These are phyloP conservation scores for Phytopythium vexans DNA, from an alignment of 352 stramenopile species.

Conservation along the genomic window DNA sequence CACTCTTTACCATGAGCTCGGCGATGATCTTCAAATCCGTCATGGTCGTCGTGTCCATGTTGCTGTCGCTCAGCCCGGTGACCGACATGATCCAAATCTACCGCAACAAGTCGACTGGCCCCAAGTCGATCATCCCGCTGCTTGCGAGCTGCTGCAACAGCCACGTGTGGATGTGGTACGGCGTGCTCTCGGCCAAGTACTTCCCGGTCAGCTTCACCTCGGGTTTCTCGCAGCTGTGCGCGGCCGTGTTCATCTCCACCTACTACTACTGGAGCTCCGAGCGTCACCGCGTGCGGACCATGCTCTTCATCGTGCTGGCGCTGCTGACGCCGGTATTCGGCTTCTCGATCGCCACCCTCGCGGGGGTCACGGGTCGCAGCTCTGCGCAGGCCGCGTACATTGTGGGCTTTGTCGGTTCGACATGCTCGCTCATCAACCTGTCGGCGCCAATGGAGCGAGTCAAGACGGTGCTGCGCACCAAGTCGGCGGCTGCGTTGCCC, in stretches of 20 bases:
- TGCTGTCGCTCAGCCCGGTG: slow-evolving; percentile 16
- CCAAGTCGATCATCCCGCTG: slow-evolving; percentile 24
- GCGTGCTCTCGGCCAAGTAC: slow-evolving; percentile 17
- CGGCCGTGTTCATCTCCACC: slow-evolving; percentile 17
- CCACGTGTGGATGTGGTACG: slow-evolving; percentile 26
- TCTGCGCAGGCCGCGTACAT: neutral
- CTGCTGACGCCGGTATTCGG: slow-evolving; percentile 1
- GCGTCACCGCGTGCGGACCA: slow-evolving; percentile 13
- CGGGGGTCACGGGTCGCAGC: neutral
- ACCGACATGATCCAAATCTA: slow-evolving; percentile 27
- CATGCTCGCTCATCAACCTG: neutral
- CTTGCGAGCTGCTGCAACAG: slow-evolving; percentile 27
- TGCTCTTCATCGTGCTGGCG: neutral
- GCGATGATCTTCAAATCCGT: slow-evolving; percentile 6
- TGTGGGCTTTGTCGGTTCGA: slow-evolving; percentile 1
- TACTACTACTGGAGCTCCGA: slow-evolving; percentile 26
- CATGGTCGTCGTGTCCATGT: slow-evolving; percentile 20
- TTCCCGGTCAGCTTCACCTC: slow-evolving; percentile 30
- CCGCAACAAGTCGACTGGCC: slow-evolving; percentile 20
- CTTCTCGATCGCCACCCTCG: slow-evolving; percentile 2
- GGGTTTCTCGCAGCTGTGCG: slow-evolving; percentile 17
- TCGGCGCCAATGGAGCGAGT: slow-evolving; percentile 4
- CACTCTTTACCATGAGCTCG: neutral
- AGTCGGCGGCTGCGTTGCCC: slow-evolving; percentile 3
- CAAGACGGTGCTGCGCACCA: slow-evolving; percentile 7